These are phyloP conservation scores for Grosmannia penicillata DNA, from an alignment of 2,329 filamentous ascomycete genomes.

Conservation along the genomic window DNA sequence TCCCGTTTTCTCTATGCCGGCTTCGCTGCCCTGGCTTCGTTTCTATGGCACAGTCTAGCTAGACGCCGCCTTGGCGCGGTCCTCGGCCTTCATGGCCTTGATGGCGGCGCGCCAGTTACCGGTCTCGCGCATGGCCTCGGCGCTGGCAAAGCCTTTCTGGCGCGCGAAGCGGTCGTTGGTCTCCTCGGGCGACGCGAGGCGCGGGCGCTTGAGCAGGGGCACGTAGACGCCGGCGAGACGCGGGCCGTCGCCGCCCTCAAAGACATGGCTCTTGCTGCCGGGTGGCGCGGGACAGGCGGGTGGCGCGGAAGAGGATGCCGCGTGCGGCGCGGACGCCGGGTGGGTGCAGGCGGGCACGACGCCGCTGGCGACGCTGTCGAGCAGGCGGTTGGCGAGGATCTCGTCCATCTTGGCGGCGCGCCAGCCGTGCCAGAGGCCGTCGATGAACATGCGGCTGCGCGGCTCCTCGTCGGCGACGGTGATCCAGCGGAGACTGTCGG, in stretches of 20 bases:
- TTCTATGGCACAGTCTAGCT: too few species aligned
- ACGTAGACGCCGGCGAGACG: slow-evolving; percentile 37
- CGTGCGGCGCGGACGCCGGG: too few species aligned
- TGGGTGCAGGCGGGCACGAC: too few species aligned
- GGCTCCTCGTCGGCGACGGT: slow-evolving; percentile 55
- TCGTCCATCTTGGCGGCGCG: slow-evolving; percentile 79
- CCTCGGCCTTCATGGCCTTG: slow-evolving; percentile 14
- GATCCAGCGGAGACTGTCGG: slow-evolving; percentile 61
- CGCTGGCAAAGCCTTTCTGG: slow-evolving; percentile 39
- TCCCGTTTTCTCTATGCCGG: too few species aligned
- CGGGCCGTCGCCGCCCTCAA: slow-evolving; percentile 39
- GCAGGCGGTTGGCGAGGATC: slow-evolving; percentile 58
- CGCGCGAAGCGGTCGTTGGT: slow-evolving; percentile 48
- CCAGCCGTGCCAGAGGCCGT: slow-evolving; percentile 73
- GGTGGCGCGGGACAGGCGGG: slow-evolving; percentile 14
- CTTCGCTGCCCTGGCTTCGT: too few species aligned
- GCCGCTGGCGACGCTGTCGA: slow-evolving; percentile 41
- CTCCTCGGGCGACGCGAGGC: slow-evolving; percentile 34
- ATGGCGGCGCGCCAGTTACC: slow-evolving; percentile 20
- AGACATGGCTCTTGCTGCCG: slow-evolving; percentile 23
- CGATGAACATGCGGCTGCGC: slow-evolving; percentile 45
- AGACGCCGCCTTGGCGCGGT: slow-evolving; percentile 11
- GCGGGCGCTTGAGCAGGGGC: slow-evolving; percentile 35
- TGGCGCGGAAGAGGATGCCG: too few species aligned
- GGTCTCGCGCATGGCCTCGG: slow-evolving; percentile 30